A percentile compares a stretch with the other conserved stretches of the same genome.
These are phyloP conservation scores for Tolypocladium pustulatum DNA, from an alignment of 2,329 filamentous ascomycete species.

Conservation along the genomic window DNA sequence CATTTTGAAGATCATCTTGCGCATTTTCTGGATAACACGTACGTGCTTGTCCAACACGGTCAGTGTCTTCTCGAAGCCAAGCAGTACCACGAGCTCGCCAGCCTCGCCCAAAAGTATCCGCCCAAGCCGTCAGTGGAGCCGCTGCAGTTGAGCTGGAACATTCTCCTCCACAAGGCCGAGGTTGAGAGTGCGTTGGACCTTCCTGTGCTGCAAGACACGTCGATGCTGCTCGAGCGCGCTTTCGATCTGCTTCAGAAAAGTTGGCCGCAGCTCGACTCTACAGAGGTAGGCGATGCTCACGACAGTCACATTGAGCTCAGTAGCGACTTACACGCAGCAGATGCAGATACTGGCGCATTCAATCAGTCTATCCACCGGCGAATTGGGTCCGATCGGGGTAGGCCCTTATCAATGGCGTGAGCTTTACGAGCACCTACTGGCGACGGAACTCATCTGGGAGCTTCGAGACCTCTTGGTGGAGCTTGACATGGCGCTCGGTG, in stretches of 20 bases:
- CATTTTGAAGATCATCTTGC: not conserved
- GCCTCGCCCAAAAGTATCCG: not conserved
- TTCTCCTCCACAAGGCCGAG: not conserved
- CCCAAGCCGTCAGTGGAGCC: not conserved
- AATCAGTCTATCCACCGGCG: not conserved
- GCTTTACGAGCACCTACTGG: not conserved
- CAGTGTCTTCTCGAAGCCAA: slow-evolving; percentile 1
- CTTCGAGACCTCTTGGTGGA: slow-evolving; percentile 1
- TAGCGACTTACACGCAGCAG: not conserved
- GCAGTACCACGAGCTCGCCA: not conserved
- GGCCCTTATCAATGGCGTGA: not conserved
- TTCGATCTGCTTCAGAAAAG: not conserved
- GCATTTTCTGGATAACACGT: not conserved
- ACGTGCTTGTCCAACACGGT: slow-evolving; percentile 1
- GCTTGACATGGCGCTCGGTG: not conserved
- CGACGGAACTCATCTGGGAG: not conserved
- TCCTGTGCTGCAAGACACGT: not conserved
- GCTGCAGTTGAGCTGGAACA: not conserved
- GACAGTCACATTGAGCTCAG: no score
- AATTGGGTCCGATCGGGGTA: not conserved
- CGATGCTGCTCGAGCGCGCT: not conserved
- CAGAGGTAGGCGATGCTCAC: not conserved
- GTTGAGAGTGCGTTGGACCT: not conserved
- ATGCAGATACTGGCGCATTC: not conserved
- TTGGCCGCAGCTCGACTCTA: not conserved